Conservation (phyloP, 768 basidiomycete species). For the Galerina sulciceps region DNA sequence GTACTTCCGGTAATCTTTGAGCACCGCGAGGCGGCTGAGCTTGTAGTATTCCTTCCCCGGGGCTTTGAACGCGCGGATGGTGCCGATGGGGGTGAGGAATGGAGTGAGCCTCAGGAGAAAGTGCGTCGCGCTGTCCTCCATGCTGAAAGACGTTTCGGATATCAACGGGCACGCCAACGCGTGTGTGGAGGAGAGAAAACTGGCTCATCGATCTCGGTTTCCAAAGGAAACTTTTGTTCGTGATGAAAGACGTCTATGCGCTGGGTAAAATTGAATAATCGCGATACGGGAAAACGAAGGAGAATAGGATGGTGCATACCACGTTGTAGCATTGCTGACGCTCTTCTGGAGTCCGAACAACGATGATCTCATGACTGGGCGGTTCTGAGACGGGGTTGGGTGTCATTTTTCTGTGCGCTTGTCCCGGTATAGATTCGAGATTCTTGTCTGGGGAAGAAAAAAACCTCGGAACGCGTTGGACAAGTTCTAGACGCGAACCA, state of each 20-base stretch:
- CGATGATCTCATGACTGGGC: slow-evolving; percentile 58
- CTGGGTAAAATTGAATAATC: slow-evolving; percentile 17
- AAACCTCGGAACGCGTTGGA: not conserved
- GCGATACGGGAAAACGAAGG: not conserved
- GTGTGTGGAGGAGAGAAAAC: slow-evolving; percentile 19
- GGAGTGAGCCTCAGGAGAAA: slow-evolving; percentile 72
- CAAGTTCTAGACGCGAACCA: not conserved
- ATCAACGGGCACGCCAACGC: not conserved
- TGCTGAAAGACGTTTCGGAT: slow-evolving; percentile 39
- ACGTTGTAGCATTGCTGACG: slow-evolving; percentile 71
- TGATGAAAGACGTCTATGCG: slow-evolving; percentile 62
- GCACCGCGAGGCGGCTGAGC: slow-evolving; percentile 72
- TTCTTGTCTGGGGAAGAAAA: not conserved
- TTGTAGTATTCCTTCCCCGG: slow-evolving; percentile 60
- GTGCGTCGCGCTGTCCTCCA: slow-evolving; percentile 68
- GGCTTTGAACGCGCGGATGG: slow-evolving; percentile 56
- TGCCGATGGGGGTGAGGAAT: slow-evolving; percentile 68
- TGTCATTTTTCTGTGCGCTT: slow-evolving; percentile 1
- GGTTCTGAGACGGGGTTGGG: slow-evolving; percentile 5
- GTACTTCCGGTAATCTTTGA: slow-evolving; percentile 65
- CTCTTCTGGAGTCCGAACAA: slow-evolving; percentile 49
- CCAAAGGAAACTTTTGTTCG: slow-evolving; percentile 75
- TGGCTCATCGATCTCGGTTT: slow-evolving; percentile 79
- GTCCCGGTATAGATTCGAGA: not conserved
- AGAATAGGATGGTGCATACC: too few species aligned